Conservation (phyloP, 108 stramenopile genomes). For the Nitzschia sp. region DNA sequence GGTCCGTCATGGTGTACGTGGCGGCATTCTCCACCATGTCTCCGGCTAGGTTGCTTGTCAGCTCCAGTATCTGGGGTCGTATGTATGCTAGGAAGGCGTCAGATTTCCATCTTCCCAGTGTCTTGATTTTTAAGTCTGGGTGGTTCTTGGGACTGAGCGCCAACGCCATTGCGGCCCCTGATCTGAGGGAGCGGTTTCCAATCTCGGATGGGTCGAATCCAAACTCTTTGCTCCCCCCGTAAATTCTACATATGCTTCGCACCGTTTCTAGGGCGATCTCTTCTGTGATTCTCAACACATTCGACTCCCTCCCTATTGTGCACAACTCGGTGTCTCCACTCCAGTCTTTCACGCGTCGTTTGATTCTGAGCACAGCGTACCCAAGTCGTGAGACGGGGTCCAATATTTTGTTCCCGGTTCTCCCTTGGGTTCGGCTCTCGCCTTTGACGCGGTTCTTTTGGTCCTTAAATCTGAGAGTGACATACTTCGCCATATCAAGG, state of each 20-base stretch:
- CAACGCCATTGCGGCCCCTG: slow-evolving; percentile 9
- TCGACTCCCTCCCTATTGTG: neutral
- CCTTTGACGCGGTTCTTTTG: neutral
- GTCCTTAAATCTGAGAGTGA: neutral
- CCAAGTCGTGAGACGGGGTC: neutral
- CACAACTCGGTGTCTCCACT: neutral
- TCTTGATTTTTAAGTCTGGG: neutral
- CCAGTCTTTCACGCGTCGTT: neutral
- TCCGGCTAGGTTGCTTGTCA: neutral
- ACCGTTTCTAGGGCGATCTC: neutral
- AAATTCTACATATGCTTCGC: neutral
- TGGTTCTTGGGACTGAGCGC: neutral
- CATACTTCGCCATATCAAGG: neutral
- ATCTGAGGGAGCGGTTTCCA: slow-evolving; percentile 4
- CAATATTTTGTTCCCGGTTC: neutral
- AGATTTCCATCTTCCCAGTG: slow-evolving; percentile 5
- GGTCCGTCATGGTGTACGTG: no score
- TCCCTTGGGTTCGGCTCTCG: neutral
- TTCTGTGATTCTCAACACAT: neutral
- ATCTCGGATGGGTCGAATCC: neutral
- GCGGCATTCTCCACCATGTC: neutral
- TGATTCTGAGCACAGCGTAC: neutral
- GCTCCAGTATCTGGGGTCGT: neutral
- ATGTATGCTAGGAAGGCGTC: slow-evolving; percentile 12
- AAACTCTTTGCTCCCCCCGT: neutral